Evolutionary conservation across 306 rosid genomes (phyloP).

Genomic region (Vigna reflexopilosa): DNA sequence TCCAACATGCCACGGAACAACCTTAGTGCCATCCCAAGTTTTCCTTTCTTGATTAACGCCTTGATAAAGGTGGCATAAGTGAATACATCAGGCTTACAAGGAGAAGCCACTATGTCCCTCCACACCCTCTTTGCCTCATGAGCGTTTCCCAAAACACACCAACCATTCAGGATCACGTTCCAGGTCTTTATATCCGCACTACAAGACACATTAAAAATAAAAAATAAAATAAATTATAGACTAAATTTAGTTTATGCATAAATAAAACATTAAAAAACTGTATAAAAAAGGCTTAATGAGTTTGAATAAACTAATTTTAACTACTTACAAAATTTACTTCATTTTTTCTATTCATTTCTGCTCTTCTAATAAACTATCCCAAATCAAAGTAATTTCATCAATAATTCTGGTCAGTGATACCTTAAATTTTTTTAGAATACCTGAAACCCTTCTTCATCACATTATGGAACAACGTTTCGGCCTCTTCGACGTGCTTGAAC

Average conservation of each 20-base stretch:
- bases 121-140: conserved; percentile 78
- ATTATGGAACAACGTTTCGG: conserved; percentile 71
- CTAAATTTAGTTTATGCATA: neutral
- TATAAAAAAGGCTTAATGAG: no score
- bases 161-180: conserved; percentile 79
- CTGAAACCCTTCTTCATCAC: conserved; percentile 42
- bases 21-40: conserved; percentile 67
- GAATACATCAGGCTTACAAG: conserved; percentile 69
- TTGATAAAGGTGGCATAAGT: conserved; percentile 71
- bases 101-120: conserved; percentile 67
- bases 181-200: conserved; percentile 62
- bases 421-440: neutral
- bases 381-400: neutral
- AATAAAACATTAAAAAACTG: no score
- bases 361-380: no score
- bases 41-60: conserved; percentile 78
- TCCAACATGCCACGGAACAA: conserved; percentile 77
- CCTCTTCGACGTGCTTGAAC: conserved; percentile 76
- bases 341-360: no score
- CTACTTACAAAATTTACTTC: no score
- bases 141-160: conserved; percentile 81
- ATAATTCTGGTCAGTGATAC: neutral
- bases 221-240: neutral
- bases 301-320: no score
- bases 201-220: conserved; percentile 11